Evolutionary conservation across 345 rosid species (phyloP).

Genomic region (Aquilaria sinensis): DNA sequence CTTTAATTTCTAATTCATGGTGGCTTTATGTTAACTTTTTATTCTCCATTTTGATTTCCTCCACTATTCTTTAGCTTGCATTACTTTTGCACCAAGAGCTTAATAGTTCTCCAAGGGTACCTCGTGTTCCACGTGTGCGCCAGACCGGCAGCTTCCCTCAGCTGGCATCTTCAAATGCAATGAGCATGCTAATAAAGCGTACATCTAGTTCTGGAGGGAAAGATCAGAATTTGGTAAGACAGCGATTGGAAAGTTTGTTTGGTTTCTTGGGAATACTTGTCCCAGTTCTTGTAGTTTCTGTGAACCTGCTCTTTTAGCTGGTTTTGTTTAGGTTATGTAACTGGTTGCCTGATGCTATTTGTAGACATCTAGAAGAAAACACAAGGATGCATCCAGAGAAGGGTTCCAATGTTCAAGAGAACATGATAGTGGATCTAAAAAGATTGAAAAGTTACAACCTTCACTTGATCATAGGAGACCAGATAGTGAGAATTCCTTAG

Average conservation of each 20-base stretch:
- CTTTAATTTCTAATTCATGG: conserved; percentile 11
- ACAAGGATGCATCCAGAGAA: conserved; percentile 65
- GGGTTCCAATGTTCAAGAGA: conserved; percentile 34
- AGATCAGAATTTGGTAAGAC: conserved; percentile 62
- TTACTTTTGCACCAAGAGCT: conserved; percentile 96
- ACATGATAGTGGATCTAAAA: conserved; percentile 53
- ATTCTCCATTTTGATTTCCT: not conserved
- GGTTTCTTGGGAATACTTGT: not conserved
- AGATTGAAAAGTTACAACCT: conserved; percentile 40
- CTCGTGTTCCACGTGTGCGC: conserved; percentile 94
- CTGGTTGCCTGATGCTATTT: conserved; percentile 7
- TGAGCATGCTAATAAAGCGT: conserved; percentile 59
- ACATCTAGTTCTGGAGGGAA: conserved; percentile 69
- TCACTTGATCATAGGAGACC: conserved; percentile 61
- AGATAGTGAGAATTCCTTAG: conserved; percentile 37
- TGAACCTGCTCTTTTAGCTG: not conserved
- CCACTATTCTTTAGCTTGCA: conserved; percentile 60
- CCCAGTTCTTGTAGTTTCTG: not conserved
- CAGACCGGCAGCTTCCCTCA: conserved; percentile 77
- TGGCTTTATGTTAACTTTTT: not conserved
- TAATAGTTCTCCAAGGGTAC: conserved; percentile 97
- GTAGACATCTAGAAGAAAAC: conserved; percentile 69
- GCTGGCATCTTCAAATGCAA: conserved; percentile 60
- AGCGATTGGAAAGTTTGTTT: not conserved
- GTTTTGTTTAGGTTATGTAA: not conserved